Percentiles rank a stretch among this genome's conserved stretches.
Evolutionary conservation across 768 basidiomycete genomes (phyloP).

Genomic region (Fistulinella prunicolor): DNA sequence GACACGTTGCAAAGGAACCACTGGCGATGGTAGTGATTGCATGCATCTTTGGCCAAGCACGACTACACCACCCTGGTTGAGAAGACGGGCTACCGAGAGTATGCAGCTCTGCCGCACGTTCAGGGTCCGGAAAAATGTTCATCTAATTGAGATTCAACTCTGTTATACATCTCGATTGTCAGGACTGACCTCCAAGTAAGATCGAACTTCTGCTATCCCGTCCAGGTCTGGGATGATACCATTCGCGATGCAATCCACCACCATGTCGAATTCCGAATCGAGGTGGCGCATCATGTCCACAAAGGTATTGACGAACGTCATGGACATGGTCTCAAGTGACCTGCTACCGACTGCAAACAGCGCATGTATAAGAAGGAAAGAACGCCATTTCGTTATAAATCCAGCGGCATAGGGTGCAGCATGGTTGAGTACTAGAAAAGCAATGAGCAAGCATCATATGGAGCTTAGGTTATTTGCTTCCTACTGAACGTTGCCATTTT

Average conservation of each 20-base stretch:
- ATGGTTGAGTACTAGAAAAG: too few relatives aligned
- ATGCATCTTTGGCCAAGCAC: neutral
- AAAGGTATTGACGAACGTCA: neutral
- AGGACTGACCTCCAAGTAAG: neutral
- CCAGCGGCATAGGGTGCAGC: too few relatives aligned
- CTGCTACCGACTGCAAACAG: too few relatives aligned
- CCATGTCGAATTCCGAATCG: neutral
- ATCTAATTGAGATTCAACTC: neutral
- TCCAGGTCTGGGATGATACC: neutral
- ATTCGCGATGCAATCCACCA: neutral
- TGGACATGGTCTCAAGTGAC: too few relatives aligned
- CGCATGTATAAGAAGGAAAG: too few relatives aligned
- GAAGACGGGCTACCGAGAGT: neutral
- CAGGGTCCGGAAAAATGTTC: neutral
- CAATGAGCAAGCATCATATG: too few relatives aligned
- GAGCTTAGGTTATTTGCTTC: too few relatives aligned
- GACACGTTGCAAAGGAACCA: neutral
- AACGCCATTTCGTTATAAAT: too few relatives aligned
- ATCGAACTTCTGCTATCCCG: neutral
- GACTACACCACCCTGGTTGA: neutral
- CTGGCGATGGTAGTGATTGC: neutral
- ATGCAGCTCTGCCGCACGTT: neutral
- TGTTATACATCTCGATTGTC: neutral
- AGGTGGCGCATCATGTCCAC: neutral
- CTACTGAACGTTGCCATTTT: too few relatives aligned